A percentile compares a stretch with the other conserved stretches of the same genome.
phyloP scores from a whole-genome alignment of 1,284 basidiomycete species.

The Clitocybe nebularis region DNA sequence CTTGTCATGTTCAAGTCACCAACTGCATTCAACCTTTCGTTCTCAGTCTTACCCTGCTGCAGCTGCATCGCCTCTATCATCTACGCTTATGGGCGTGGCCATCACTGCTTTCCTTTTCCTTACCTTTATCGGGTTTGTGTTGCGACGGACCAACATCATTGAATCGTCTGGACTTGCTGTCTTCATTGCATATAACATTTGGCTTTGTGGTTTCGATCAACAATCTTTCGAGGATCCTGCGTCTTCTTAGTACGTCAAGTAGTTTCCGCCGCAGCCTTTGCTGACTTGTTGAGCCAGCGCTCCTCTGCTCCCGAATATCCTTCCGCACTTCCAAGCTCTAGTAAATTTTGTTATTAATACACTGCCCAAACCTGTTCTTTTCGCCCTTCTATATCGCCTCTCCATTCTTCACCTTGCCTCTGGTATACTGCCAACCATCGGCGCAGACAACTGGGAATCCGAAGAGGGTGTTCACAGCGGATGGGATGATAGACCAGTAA shows the following conservation, averaged over 20 bases:
- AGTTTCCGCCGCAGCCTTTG: slow-evolving; percentile 1
- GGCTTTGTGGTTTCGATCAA: slow-evolving; percentile 76
- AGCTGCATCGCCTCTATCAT: slow-evolving; percentile 78
- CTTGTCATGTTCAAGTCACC: slow-evolving; percentile 10
- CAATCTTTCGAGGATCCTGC: slow-evolving; percentile 64
- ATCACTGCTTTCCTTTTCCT: slow-evolving; percentile 68
- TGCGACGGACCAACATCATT: slow-evolving; percentile 88
- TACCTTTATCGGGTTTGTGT: slow-evolving; percentile 84
- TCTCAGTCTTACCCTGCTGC: slow-evolving; percentile 71
- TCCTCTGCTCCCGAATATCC: slow-evolving; percentile 70
- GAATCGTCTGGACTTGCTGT: slow-evolving; percentile 86
- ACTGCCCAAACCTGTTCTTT: slow-evolving; percentile 79
- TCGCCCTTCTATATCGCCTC: slow-evolving; percentile 81
- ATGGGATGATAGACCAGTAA: slow-evolving; percentile 72
- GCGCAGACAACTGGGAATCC: slow-evolving; percentile 74
- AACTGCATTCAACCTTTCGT: slow-evolving; percentile 9
- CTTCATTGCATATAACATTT: slow-evolving; percentile 84
- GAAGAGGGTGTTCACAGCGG: slow-evolving; percentile 59
- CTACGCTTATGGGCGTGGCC: slow-evolving; percentile 79
- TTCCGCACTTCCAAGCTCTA: slow-evolving; percentile 75
- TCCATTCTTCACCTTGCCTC: slow-evolving; percentile 84
- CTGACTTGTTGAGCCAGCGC: slow-evolving; percentile 41
- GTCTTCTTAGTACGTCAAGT: slow-evolving; percentile 64
- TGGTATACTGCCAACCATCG: slow-evolving; percentile 78
- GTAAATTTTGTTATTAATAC: slow-evolving; percentile 79